phyloP scores from a whole-genome alignment of 306 rosid species.

The Sophora flavescens region DNA sequence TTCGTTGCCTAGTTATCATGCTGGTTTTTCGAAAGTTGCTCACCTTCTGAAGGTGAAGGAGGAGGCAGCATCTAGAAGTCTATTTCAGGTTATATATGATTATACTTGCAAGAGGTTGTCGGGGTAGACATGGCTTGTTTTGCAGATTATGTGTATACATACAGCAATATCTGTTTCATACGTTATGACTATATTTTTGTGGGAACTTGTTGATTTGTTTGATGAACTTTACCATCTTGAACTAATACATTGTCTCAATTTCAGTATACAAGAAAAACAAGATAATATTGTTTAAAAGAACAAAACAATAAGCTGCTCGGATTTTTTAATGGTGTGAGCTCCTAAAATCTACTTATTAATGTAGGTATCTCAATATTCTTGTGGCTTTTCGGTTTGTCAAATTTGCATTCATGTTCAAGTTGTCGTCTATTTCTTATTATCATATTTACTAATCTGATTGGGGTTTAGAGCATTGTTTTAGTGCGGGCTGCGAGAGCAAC shows the following conservation, averaged over 20 bases:
- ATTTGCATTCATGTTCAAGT: too few relatives aligned
- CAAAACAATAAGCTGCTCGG: background rate
- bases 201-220: constrained; percentile 5
- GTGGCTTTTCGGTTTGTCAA: too few relatives aligned
- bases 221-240: background rate
- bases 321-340: background rate
- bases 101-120: constrained; percentile 73
- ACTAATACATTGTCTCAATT: background rate
- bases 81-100: constrained; percentile 73
- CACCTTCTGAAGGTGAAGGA: constrained; percentile 69
- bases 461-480: background rate
- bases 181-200: background rate
- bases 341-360: background rate
- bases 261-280: background rate
- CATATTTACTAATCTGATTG: too few relatives aligned
- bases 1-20: constrained; percentile 56
- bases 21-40: constrained; percentile 78
- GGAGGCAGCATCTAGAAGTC: constrained; percentile 60
- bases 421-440: too few relatives aligned
- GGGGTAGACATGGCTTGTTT: constrained; percentile 28
- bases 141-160: background rate
- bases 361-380: too few relatives aligned
- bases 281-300: background rate
- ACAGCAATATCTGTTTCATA: constrained; percentile 2
- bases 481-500: background rate